A percentile compares a stretch with the other conserved stretches of the same genome.
Conservation (phyloP, 352 stramenopile species). For the Peronospora tabacina region DNA sequence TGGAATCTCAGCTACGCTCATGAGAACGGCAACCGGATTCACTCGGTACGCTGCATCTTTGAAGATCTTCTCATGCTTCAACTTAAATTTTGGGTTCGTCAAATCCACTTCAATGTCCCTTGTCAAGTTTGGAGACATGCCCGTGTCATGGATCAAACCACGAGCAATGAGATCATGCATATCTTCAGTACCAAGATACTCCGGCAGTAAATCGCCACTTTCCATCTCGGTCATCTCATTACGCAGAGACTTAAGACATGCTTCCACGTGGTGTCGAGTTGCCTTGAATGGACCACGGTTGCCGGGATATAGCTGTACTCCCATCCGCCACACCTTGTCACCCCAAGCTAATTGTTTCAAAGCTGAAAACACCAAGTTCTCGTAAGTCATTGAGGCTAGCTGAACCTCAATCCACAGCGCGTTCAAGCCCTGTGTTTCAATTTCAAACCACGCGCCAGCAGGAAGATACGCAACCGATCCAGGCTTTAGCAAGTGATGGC, state of each 20-base stretch:
- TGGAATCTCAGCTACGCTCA: slow-evolving; percentile 34
- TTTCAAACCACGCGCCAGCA: slow-evolving; percentile 40
- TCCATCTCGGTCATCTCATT: slow-evolving; percentile 16
- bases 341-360: slow-evolving; percentile 27
- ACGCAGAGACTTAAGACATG: slow-evolving; percentile 20
- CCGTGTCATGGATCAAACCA: slow-evolving; percentile 3
- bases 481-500: slow-evolving; percentile 21
- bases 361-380: slow-evolving; percentile 19
- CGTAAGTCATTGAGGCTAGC: slow-evolving; percentile 21
- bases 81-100: slow-evolving; percentile 23
- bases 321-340: slow-evolving; percentile 24
- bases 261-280: slow-evolving; percentile 9
- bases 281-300: slow-evolving; percentile 6
- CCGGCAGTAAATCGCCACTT: slow-evolving; percentile 28
- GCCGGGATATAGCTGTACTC: slow-evolving; percentile 11
- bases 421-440: slow-evolving; percentile 14
- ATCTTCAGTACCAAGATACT: slow-evolving; percentile 24
- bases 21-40: slow-evolving; percentile 39
- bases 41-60: slow-evolving; percentile 36
- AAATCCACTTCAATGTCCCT: slow-evolving; percentile 25
- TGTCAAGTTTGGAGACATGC: not conserved
- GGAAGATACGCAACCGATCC: slow-evolving; percentile 49
- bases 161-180: slow-evolving; percentile 13
- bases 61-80: slow-evolving; percentile 31
- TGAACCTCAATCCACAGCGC: slow-evolving; percentile 42